Base-by-base conservation (phyloP, 2,329 filamentous ascomycete species). In the Pseudopyricularia cyperi region DNA sequence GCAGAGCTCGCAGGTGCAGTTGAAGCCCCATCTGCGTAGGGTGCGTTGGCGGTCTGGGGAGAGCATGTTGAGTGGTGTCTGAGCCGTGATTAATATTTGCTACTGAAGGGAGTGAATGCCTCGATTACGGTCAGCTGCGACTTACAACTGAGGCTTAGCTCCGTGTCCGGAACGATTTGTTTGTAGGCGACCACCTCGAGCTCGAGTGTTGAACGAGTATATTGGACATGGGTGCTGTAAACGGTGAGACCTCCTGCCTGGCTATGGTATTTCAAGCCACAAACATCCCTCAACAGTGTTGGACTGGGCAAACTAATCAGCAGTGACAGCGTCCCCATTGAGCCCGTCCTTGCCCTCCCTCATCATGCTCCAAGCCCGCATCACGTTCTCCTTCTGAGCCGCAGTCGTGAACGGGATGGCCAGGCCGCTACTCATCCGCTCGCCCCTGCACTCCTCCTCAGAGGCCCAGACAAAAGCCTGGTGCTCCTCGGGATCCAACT, bases 401-500 rank as follows among this genome's bases (percentile, higher is more conserved):
- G 42, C 46, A 3, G 56, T 59, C 2, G 62, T 63, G 28, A 63
- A 61, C 28, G 50, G 48, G 26, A 64, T 12, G 12, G 56, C 53
- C n/a, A 58, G 28, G 26, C 51, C 53, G 34, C 49, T 50, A 14
- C 35, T 28, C 1, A 55, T 56, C 34, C 48, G 47, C 12, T 55
- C 53, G 4, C 42, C 44, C 12, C 55, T 50, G 26, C 61, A 63
- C 56, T 68, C 65, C n/a, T 63, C 61, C 53, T 66, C 62, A 0
- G 58, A 63, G 0, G 61, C 64, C 66, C 66, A 68, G 1, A 67
- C 52, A 39, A 58, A 63, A 12, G 54, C 55, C 53, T 62, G 60
- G 57, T 68, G 66, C 55, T 68, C 65, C 7, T 64, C 55, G 3
- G 64, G 62, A 50, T 67, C 64, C 4, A 67, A 53, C 50, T 32